Evolutionary conservation across 2,329 filamentous ascomycete species (phyloP).

Genomic region (Neonectria coccinea): DNA sequence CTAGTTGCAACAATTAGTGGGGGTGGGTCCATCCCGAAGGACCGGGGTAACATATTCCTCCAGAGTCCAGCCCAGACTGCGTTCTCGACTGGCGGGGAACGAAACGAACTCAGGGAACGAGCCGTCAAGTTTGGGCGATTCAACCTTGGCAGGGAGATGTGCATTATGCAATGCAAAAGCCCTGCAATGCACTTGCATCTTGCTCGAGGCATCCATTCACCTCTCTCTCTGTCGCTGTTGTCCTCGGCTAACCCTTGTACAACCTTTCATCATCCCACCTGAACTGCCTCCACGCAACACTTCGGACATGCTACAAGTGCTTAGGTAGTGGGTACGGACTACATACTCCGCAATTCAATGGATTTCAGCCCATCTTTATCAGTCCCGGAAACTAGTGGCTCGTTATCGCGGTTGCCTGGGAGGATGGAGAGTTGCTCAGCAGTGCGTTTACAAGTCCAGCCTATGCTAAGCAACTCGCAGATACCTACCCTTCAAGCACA

Average conservation of each 20-base stretch:
- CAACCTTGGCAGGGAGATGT: background rate
- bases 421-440: background rate
- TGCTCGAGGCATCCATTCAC: background rate
- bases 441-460: background rate
- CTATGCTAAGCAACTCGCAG: background rate
- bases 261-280: background rate
- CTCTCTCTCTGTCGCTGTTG: background rate
- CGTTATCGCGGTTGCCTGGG: conserved; percentile 8
- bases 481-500: conserved; percentile 1
- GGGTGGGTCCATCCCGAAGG: conserved; percentile 21
- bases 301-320: background rate
- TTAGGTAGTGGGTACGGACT: background rate
- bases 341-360: background rate
- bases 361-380: conserved; percentile 1
- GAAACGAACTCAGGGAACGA: conserved; percentile 7
- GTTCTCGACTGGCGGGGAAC: conserved; percentile 7
- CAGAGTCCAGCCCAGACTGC: background rate
- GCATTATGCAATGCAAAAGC: background rate
- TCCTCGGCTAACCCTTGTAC: background rate
- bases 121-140: background rate
- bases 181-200: background rate
- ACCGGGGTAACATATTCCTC: background rate
- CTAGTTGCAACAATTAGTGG: conserved; percentile 9
- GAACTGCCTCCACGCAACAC: background rate
- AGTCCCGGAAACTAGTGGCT: background rate